A percentile compares a stretch with the other conserved stretches of the same genome.
phyloP scores from a whole-genome alignment of 345 rosid species.

The Syzygium grande region DNA sequence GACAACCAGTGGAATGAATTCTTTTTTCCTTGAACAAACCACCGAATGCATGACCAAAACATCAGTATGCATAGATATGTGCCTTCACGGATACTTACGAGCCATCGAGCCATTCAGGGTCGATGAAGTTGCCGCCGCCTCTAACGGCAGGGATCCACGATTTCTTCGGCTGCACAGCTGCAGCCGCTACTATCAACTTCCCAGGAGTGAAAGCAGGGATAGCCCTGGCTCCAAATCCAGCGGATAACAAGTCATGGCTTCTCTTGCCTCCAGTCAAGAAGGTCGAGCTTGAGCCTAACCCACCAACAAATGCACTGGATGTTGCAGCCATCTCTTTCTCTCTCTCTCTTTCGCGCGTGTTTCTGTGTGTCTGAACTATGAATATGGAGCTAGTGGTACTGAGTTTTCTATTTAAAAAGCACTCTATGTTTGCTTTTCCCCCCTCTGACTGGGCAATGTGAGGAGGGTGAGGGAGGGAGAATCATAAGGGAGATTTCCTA shows the following conservation, averaged over 20 bases:
- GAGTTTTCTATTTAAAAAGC: not conserved
- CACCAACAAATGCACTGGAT: slow-evolving; percentile 64
- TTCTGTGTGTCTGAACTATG: not conserved
- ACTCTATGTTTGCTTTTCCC: not conserved
- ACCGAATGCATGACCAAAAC: not conserved
- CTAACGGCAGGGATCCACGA: slow-evolving; percentile 93
- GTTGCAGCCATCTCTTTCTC: slow-evolving; percentile 16
- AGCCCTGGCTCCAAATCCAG: slow-evolving; percentile 8
- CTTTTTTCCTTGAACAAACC: not conserved
- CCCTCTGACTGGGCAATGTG: not conserved
- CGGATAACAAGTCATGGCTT: slow-evolving; percentile 22
- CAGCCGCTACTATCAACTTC: slow-evolving; percentile 40
- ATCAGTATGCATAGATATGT: not conserved
- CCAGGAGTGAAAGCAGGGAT: slow-evolving; percentile 16
- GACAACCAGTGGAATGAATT: not conserved
- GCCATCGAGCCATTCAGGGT: slow-evolving; percentile 99
- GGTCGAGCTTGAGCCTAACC: slow-evolving; percentile 79
- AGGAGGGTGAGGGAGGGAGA: not conserved
- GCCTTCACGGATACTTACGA: slow-evolving; percentile 47
- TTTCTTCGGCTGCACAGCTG: slow-evolving; percentile 41
- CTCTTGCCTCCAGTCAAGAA: slow-evolving; percentile 56
- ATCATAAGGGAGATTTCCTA: slow-evolving; percentile 22
- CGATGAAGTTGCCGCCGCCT: slow-evolving; percentile 77
- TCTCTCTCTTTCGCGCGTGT: not conserved
- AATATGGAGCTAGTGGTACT: not conserved